These are phyloP conservation scores for Tricholoma hemisulphureum DNA, from an alignment of 768 basidiomycete genomes.

Conservation along the genomic window DNA sequence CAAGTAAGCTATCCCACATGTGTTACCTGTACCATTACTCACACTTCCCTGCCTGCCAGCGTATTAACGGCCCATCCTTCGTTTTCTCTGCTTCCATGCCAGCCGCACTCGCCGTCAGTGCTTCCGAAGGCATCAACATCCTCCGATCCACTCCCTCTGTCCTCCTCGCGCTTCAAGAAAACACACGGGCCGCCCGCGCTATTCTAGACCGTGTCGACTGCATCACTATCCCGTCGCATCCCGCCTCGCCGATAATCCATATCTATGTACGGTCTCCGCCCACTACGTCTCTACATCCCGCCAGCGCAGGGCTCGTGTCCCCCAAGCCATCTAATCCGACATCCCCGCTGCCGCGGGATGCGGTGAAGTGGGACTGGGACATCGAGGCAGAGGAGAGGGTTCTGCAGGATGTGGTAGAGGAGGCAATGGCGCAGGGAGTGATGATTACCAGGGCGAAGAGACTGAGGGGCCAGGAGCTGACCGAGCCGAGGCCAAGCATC, in stretches of 20 bases:
- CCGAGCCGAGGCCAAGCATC: constrained; percentile 81
- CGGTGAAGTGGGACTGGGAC: constrained; percentile 52
- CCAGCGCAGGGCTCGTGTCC: constrained; percentile 20
- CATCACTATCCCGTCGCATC: constrained; percentile 83
- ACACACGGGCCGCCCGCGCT: constrained; percentile 72
- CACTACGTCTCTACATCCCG: constrained; percentile 24
- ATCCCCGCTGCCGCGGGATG: constrained; percentile 46
- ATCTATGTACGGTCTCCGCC: constrained; percentile 54
- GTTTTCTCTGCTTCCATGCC: constrained; percentile 97
- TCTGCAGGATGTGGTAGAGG: constrained; percentile 92
- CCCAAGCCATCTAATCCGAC: constrained; percentile 50
- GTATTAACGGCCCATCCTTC: constrained; percentile 93
- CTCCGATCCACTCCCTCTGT: constrained; percentile 74
- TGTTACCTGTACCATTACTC: background rate
- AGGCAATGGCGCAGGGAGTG: constrained; percentile 76
- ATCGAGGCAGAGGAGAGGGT: constrained; percentile 70
- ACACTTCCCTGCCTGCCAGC: constrained; percentile 39
- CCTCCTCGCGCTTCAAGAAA: constrained; percentile 75
- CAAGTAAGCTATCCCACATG: constrained; percentile 51
- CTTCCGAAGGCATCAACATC: constrained; percentile 81
- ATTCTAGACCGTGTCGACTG: constrained; percentile 79
- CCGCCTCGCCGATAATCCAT: constrained; percentile 86
- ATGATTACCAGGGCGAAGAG: constrained; percentile 83
- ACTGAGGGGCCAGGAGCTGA: constrained; percentile 78
- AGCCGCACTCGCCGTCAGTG: constrained; percentile 82